A percentile compares a stretch with the other conserved stretches of the same genome.
Conservation (phyloP, 2,329 filamentous ascomycete species). For the Bretziella fagacearum region DNA sequence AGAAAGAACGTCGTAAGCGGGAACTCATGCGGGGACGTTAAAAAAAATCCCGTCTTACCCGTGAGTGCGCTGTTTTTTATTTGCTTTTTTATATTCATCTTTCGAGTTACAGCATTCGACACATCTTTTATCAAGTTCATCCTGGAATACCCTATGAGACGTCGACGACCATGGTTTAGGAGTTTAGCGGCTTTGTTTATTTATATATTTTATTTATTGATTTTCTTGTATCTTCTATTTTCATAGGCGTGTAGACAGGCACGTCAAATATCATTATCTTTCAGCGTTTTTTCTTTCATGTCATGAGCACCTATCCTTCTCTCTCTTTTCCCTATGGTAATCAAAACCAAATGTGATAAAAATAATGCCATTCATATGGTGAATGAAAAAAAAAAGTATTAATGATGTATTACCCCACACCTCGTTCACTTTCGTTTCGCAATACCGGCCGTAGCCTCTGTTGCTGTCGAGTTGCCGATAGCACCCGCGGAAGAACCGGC, state of each 20-base stretch:
- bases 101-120: constrained; percentile 3
- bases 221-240: neutral
- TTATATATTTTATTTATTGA: constrained; percentile 1
- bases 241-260: too few relatives aligned
- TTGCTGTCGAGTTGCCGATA: neutral
- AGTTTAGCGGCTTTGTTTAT: neutral
- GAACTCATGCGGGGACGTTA: constrained; percentile 18
- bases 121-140: neutral
- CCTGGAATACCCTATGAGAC: neutral
- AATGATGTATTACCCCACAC: neutral
- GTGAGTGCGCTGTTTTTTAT: neutral
- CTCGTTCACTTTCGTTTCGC: neutral
- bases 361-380: too few relatives aligned
- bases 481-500: constrained; percentile 16
- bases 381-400: neutral
- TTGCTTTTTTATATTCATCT: neutral
- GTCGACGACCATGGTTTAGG: neutral
- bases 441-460: neutral
- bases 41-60: neutral
- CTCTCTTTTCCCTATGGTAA: too few relatives aligned
- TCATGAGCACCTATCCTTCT: too few relatives aligned
- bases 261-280: neutral
- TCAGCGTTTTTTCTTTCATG: too few relatives aligned
- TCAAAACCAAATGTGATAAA: too few relatives aligned
- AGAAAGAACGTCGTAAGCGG: constrained; percentile 41